Conservation (phyloP, 208 protist genomes). For the Trypanosoma cruzi region DNA sequence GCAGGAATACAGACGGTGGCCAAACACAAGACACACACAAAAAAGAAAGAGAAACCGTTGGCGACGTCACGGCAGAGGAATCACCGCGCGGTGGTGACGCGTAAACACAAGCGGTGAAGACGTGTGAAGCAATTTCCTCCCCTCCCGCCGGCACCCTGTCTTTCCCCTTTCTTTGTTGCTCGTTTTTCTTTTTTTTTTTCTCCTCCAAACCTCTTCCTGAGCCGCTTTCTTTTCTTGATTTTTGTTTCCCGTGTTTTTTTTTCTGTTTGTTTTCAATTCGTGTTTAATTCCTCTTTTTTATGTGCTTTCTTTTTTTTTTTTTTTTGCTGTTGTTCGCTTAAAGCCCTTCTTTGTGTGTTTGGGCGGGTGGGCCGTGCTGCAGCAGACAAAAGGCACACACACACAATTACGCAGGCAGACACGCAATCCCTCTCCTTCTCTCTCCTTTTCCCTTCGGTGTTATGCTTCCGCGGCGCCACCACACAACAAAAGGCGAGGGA, state of each 20-base stretch:
- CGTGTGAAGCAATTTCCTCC: not conserved
- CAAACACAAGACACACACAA: too few species aligned
- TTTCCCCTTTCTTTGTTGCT: too few species aligned
- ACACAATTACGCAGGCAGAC: not conserved
- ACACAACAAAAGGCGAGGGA: not conserved
- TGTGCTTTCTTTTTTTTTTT: slow-evolving; percentile 3
- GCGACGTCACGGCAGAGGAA: too few species aligned
- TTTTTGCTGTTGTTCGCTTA: slow-evolving; percentile 12
- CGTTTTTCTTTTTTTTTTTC: not conserved
- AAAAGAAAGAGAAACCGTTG: too few species aligned
- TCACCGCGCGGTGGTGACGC: too few species aligned
- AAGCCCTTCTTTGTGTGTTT: too few species aligned
- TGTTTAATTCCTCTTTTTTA: slow-evolving; percentile 1
- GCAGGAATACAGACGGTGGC: too few species aligned
- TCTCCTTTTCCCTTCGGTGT: slow-evolving; percentile 11
- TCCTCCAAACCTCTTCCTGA: not conserved
- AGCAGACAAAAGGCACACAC: too few species aligned
- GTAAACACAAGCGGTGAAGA: too few species aligned
- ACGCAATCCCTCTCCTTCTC: slow-evolving; percentile 20
- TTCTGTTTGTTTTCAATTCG: not conserved
- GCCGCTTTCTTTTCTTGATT: too few species aligned
- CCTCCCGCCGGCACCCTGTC: not conserved
- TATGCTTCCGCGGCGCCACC: not conserved
- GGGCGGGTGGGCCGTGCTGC: too few species aligned
- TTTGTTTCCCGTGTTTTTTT: too few species aligned